Evolutionary conservation across 1,139 yeast species (phyloP), one percentile per base, ranked within the genome.

Genomic region (Saccharomycopsis phalli): DNA sequence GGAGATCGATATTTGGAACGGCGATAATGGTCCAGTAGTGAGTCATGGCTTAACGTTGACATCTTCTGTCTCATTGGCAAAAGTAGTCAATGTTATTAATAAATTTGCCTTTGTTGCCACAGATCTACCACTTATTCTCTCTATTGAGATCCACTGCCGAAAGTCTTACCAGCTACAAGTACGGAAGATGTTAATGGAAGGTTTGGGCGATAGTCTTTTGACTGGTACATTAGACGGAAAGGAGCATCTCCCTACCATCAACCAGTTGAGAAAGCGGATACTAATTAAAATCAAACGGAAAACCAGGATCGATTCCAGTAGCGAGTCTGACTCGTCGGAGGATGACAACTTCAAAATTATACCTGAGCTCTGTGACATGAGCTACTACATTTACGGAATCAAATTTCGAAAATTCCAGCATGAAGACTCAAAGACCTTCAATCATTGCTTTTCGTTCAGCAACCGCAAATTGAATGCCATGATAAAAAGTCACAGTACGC

Each of bases 1-100:
- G 18, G 99, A 93, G 54, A 76, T 93, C 32, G 99, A 93, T 58
- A 69, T 93, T 18, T 93, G 98, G 98, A 95, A 91, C 60, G 93
- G 94, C 7, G 66, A 60, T 19, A 69, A 66, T 20, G 86, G 80
- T 2, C 98, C 98, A 0, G 73, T 84, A 0, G 96, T 93, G 0
- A 81, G 82, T 29, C 99, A 93, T 59, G 98, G 98, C 0, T 63
- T 79, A 40, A 72, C 94, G 1, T 74, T 91, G 46, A 86, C 97
- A 0, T 67, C 81, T 0, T 71, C 87, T 0, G 74, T 91, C 19
- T 73, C 77, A 1, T 69, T 91, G 37, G 59, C 64, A 16, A 78
- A 80, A 49, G 97, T 88, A 1, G 60, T 87, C 11, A 72, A 69
- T 36, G 74, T 87, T 0, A 74, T 91, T 10, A 71, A 79, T 49